Evolutionary conservation across 75 land plant genomes (phyloP).

Genomic region (Isoetes taiwanensis): DNA sequence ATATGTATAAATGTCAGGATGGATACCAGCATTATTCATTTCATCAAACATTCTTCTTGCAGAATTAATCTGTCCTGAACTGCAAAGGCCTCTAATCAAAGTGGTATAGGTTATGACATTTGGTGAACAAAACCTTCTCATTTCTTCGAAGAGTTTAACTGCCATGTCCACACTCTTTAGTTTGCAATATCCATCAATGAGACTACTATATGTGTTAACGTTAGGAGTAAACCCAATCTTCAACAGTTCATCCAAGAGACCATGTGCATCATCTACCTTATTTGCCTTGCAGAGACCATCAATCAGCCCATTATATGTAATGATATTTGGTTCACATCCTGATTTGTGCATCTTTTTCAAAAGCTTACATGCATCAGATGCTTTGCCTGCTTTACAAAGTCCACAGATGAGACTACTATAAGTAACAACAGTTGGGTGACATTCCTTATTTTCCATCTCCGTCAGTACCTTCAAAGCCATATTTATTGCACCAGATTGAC

Average conservation of each 20-base stretch:
- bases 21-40: neutral
- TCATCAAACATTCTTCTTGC: neutral
- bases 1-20: no score
- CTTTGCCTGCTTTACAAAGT: slow-evolving; percentile 26
- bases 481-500: neutral
- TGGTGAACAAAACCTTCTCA: no score
- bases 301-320: slow-evolving; percentile 36
- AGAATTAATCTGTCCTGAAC: neutral
- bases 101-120: neutral
- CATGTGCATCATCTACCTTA: slow-evolving; percentile 20
- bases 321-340: slow-evolving; percentile 24
- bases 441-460: slow-evolving; percentile 9
- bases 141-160: slow-evolving; percentile 22
- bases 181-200: slow-evolving; percentile 44
- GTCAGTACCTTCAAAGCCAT: slow-evolving; percentile 32
- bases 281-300: slow-evolving; percentile 39
- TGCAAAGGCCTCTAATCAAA: neutral
- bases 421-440: slow-evolving; percentile 29
- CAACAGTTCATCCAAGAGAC: slow-evolving; percentile 20
- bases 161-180: slow-evolving; percentile 37
- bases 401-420: slow-evolving; percentile 44
- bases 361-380: slow-evolving; percentile 24
- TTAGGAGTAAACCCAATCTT: slow-evolving; percentile 29
- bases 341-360: slow-evolving; percentile 18
- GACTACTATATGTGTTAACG: slow-evolving; percentile 35